Conservation (phyloP, 1,139 yeast species). For the Spathaspora jeffriesii region DNA sequence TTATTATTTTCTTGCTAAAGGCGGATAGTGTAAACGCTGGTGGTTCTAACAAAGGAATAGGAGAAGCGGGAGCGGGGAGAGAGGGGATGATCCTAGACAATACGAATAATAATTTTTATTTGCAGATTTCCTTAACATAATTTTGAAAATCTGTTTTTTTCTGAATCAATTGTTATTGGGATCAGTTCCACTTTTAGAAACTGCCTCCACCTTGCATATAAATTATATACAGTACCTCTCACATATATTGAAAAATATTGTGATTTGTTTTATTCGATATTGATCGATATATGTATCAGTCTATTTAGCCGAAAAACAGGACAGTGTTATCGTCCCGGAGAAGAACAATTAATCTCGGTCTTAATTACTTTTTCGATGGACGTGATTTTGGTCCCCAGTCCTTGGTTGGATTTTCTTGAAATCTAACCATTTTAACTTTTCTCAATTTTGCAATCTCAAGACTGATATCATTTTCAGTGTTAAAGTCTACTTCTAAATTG, state of each 20-base stretch:
- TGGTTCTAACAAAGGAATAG: background rate
- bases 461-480: constrained; percentile 52
- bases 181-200: background rate
- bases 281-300: background rate
- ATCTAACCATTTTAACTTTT: constrained; percentile 78
- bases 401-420: constrained; percentile 88
- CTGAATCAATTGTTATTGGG: background rate
- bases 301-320: background rate
- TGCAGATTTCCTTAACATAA: background rate
- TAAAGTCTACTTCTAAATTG: constrained; percentile 43
- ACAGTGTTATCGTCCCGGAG: no score
- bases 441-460: constrained; percentile 59
- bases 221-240: background rate
- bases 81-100: background rate
- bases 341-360: background rate
- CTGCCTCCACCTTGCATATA: background rate
- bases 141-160: background rate
- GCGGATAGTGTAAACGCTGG: background rate
- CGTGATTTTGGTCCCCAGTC: constrained; percentile 97
- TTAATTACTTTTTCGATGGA: constrained; percentile 32
- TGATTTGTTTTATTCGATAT: background rate
- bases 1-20: background rate
- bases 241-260: background rate
- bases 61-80: constrained; percentile 4
- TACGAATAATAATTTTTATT: background rate